phyloP scores from a whole-genome alignment of 768 basidiomycete genomes.

The Rhodocollybia butyracea region DNA sequence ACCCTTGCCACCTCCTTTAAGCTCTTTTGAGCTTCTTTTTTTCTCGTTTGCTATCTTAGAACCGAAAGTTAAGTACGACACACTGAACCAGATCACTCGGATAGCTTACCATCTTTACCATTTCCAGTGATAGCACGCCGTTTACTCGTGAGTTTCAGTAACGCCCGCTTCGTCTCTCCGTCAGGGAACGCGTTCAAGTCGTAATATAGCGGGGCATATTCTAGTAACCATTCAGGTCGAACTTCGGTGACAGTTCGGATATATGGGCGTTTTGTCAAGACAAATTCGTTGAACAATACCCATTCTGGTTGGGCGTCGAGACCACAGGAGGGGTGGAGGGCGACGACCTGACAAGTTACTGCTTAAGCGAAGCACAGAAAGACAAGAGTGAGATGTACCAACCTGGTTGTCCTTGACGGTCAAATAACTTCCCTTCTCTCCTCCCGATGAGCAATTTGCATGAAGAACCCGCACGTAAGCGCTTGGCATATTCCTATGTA shows the following conservation, averaged over 20 bases:
- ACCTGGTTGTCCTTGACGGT: slow-evolving; percentile 97
- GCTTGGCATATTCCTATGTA: slow-evolving; percentile 61
- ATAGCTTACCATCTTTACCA: too few relatives aligned
- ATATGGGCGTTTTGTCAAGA: slow-evolving; percentile 83
- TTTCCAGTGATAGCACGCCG: too few relatives aligned
- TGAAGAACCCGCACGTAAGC: slow-evolving; percentile 92
- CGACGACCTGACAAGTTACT: slow-evolving; percentile 48
- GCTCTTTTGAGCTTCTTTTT: too few relatives aligned
- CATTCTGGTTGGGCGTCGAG: slow-evolving; percentile 86
- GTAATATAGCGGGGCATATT: slow-evolving; percentile 65
- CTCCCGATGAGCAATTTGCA: slow-evolving; percentile 96
- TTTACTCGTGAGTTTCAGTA: slow-evolving; percentile 55
- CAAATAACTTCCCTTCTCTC: slow-evolving; percentile 81
- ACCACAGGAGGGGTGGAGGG: slow-evolving; percentile 84
- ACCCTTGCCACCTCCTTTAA: too few relatives aligned
- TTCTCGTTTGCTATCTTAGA: too few relatives aligned
- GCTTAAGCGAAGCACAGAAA: background rate
- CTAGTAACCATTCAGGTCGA: slow-evolving; percentile 81
- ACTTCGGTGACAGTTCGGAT: slow-evolving; percentile 92
- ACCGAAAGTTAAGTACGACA: too few relatives aligned
- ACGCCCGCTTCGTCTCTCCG: slow-evolving; percentile 66
- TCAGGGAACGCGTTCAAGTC: slow-evolving; percentile 62
- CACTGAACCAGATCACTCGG: too few relatives aligned
- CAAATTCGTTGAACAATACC: slow-evolving; percentile 94
- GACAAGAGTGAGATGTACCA: slow-evolving; percentile 14